These are phyloP conservation scores for Tolypocladium pustulatum DNA, from an alignment of 2,329 filamentous ascomycete species.

Conservation along the genomic window DNA sequence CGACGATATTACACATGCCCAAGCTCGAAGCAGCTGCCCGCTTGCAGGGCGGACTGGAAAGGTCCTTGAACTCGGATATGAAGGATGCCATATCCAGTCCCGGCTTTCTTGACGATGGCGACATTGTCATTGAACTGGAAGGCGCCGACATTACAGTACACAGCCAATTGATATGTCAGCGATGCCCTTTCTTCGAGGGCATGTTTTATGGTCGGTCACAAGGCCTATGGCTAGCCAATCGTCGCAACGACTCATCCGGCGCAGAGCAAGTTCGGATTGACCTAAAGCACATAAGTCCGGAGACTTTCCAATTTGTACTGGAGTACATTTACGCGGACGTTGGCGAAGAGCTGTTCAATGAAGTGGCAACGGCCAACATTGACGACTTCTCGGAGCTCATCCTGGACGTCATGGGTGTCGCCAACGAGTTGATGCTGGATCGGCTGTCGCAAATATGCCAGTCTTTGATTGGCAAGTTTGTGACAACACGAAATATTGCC, in stretches of 20 bases:
- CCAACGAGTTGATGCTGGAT: constrained; percentile 93
- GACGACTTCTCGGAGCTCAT: constrained; percentile 85
- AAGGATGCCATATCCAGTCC: constrained; percentile 56
- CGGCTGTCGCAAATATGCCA: constrained; percentile 85
- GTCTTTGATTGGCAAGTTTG: constrained; percentile 68
- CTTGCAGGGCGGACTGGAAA: constrained; percentile 56
- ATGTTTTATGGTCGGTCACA: constrained; percentile 81
- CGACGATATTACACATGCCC: constrained; percentile 57
- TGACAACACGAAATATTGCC: constrained; percentile 78
- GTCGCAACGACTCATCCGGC: constrained; percentile 36
- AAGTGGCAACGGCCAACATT: constrained; percentile 57
- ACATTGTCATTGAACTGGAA: constrained; percentile 69
- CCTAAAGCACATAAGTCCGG: constrained; percentile 65
- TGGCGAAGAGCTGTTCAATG: constrained; percentile 71
- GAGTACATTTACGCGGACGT: constrained; percentile 75
- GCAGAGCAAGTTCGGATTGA: constrained; percentile 56
- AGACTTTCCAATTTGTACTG: constrained; percentile 69
- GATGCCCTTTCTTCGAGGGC: constrained; percentile 87
- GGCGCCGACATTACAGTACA: constrained; percentile 65
- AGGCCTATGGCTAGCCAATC: constrained; percentile 71
- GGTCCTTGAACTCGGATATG: constrained; percentile 59
- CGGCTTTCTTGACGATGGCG: constrained; percentile 66
- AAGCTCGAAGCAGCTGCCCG: constrained; percentile 69
- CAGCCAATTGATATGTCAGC: constrained; percentile 65
- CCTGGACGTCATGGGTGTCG: constrained; percentile 79